These are phyloP conservation scores for Fraxinus angustifolia DNA, from an alignment of 305 asterid species.

Conservation along the genomic window DNA sequence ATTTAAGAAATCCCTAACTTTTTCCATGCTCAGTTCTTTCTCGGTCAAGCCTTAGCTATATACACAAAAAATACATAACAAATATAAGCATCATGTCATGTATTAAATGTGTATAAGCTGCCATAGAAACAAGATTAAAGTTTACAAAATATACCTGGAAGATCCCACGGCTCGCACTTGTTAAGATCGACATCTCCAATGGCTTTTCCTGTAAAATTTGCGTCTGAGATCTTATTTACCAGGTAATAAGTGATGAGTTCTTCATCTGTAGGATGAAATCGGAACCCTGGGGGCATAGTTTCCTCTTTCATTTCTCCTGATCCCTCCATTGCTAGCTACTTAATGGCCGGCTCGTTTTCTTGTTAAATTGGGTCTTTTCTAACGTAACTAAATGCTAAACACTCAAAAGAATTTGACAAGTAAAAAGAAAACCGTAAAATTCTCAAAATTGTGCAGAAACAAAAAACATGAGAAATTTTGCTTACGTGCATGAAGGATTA, in stretches of 20 bases:
- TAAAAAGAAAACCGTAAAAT: constrained; percentile 18
- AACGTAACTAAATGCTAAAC: constrained; percentile 18
- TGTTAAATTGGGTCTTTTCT: constrained; percentile 12
- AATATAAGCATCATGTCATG: neutral
- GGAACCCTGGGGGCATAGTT: constrained; percentile 78
- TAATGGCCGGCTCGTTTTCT: neutral
- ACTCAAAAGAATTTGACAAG: neutral
- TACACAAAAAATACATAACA: neutral
- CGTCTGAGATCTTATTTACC: constrained; percentile 70
- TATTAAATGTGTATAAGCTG: neutral
- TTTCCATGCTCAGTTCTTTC: neutral
- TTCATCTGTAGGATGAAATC: constrained; percentile 89
- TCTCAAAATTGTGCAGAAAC: constrained; percentile 11
- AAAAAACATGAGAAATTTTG: neutral
- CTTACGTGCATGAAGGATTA: constrained; percentile 23
- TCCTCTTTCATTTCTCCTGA: constrained; percentile 48
- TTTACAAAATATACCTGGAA: constrained; percentile 59
- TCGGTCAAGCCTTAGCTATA: constrained; percentile 20
- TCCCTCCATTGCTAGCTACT: constrained; percentile 46
- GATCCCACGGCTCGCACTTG: constrained; percentile 98
- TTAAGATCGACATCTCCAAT: constrained; percentile 89
- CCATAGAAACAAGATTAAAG: neutral
- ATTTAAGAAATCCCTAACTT: constrained; percentile 23
- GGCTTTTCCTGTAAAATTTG: constrained; percentile 70
- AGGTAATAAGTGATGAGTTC: constrained; percentile 83